Conservation (phyloP, 768 basidiomycete species). For the Naganishia friedmannii region DNA sequence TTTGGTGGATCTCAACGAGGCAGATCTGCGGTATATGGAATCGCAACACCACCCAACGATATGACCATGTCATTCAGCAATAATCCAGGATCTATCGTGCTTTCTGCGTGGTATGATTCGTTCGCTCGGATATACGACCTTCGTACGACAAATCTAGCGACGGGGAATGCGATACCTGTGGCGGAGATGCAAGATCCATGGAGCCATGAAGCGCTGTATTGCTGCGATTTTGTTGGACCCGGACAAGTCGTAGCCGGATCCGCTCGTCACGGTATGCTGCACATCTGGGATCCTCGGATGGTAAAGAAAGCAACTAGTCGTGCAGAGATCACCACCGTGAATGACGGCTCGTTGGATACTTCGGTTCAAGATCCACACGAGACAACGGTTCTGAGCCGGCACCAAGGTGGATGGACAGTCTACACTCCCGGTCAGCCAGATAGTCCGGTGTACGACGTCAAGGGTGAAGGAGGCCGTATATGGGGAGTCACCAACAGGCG, state of each 20-base stretch:
- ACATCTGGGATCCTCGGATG: slow-evolving; percentile 31
- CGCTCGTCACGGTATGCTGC: slow-evolving; percentile 27
- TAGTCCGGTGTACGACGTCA: slow-evolving; percentile 29
- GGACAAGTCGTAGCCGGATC: slow-evolving; percentile 26
- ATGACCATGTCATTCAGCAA: slow-evolving; percentile 24
- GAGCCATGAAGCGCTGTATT: slow-evolving; percentile 30
- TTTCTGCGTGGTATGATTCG: slow-evolving; percentile 34
- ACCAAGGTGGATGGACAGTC: slow-evolving; percentile 24
- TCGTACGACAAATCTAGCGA: slow-evolving; percentile 11
- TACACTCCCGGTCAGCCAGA: slow-evolving; percentile 28
- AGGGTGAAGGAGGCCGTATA: slow-evolving; percentile 28
- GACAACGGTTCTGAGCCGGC: not conserved
- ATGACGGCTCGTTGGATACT: not conserved
- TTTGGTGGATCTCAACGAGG: not conserved
- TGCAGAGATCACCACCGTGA: not conserved
- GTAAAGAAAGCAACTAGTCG: not conserved
- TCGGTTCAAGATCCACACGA: slow-evolving; percentile 10
- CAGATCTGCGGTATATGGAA: slow-evolving; percentile 30
- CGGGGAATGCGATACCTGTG: not conserved
- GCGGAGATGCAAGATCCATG: slow-evolving; percentile 29
- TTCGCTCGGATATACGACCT: slow-evolving; percentile 30
- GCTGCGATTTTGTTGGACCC: slow-evolving; percentile 21
- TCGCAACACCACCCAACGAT: slow-evolving; percentile 1
- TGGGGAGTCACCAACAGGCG: slow-evolving; percentile 29
- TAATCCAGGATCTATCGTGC: slow-evolving; percentile 22